Base-by-base conservation (phyloP, 257 asterid species). In the Ophiorrhiza pumila region DNA sequence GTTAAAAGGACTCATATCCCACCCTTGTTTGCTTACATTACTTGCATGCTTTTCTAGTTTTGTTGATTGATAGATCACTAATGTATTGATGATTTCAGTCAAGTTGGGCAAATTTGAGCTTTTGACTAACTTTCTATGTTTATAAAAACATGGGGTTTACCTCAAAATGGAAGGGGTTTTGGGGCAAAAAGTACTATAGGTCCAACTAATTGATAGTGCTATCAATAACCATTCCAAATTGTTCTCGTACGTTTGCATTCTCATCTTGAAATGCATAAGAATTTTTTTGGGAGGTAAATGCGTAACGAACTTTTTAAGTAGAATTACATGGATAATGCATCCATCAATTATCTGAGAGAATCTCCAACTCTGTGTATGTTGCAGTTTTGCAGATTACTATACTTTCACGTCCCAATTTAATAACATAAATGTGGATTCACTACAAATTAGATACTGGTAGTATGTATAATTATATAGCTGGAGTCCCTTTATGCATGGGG, bases 401-500 rank as follows among this genome's bases (percentile, higher is more conserved):
- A n/a, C n/a, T n/a, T n/a, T n/a, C n/a, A 37, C 31, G 65, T 37
- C 32, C 31, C 42, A 29, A 59, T 59, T 59, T n/a, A 31, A 59
- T 29, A n/a, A 68, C 56, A 67, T 45, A n/a, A 4, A 23, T 66
- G 61, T 39, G 55, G 34, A 67, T 57, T 32, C 43, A 71, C 42
- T 45, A 57, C n/a, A 12, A 4, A 57, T 11, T 11, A 12, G 11
- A 25, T 25, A 57, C 22, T 12, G 1, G 22, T 15, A 59, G 23
- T n/a, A 63, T 50, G 50, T 63, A 15, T 69, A 41, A 71, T 73
- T 50, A 34, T 56, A 66, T 0, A 42, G 35, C 71, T 55, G 57
- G 56, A 78, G 53, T 17, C 59, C 68, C 81, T 68, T 77, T 77
- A 68, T 77, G 77, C 81, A 75, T 73, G 83, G 89, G 88, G 84